Evolutionary conservation across 2,329 filamentous ascomycete species (phyloP).

Genomic region (Fusarium begoniae): DNA sequence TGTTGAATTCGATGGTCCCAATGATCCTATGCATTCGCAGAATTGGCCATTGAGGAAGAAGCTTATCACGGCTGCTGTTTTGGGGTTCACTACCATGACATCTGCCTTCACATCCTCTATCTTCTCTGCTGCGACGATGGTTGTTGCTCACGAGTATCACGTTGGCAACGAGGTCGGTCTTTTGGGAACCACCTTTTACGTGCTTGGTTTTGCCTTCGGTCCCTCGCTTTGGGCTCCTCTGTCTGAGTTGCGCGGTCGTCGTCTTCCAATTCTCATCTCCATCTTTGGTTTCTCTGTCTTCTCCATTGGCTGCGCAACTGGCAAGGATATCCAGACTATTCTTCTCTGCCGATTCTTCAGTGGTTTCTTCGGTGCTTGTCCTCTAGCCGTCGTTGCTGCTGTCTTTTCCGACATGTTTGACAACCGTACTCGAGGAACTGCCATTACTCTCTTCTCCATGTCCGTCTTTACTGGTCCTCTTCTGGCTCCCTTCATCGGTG

Average conservation of each 20-base stretch:
- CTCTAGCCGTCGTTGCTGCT: constrained; percentile 74
- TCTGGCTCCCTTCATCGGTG: constrained; percentile 74
- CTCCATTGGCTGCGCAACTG: constrained; percentile 70
- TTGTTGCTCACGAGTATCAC: constrained; percentile 65
- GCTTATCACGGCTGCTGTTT: constrained; percentile 71
- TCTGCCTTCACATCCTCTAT: constrained; percentile 79
- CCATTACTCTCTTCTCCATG: constrained; percentile 56
- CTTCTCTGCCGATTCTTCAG: constrained; percentile 77
- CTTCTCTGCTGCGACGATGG: constrained; percentile 72
- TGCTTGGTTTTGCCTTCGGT: constrained; percentile 77
- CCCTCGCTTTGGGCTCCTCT: constrained; percentile 78
- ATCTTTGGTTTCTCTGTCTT: constrained; percentile 78
- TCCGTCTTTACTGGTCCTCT: constrained; percentile 72
- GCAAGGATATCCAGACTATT: constrained; percentile 74
- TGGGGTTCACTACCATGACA: constrained; percentile 78
- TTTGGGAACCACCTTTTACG: constrained; percentile 74
- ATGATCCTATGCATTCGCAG: constrained; percentile 86
- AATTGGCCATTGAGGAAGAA: constrained; percentile 88
- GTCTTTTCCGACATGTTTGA: constrained; percentile 79
- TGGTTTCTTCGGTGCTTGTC: constrained; percentile 76
- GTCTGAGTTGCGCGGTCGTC: constrained; percentile 75
- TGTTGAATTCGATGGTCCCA: constrained; percentile 83
- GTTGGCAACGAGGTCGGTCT: constrained; percentile 71
- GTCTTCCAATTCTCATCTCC: constrained; percentile 66
- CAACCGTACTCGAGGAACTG: constrained; percentile 66